A percentile compares a stretch with the other conserved stretches of the same genome.
These are phyloP conservation scores for Flaveria brownii DNA, from an alignment of 129 eudicot genomes.

Conservation along the genomic window DNA sequence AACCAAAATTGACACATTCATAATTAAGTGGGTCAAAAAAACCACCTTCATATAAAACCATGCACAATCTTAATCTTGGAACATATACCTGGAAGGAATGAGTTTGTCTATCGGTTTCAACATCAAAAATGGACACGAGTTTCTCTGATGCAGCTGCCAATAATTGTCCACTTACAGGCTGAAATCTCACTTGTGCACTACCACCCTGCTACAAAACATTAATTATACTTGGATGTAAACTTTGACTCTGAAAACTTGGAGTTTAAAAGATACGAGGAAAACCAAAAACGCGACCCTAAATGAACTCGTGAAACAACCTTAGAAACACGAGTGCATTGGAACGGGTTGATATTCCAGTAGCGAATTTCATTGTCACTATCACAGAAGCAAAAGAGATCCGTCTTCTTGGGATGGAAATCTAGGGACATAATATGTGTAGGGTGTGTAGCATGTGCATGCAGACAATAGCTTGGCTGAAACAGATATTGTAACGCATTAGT, in stretches of 20 bases:
- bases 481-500: slow-evolving; percentile 19
- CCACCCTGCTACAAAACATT: slow-evolving; percentile 72
- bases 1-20: slow-evolving; percentile 11
- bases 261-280: neutral
- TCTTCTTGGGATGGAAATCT: slow-evolving; percentile 97
- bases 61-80: neutral
- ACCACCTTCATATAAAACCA: neutral
- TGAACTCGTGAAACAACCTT: slow-evolving; percentile 54
- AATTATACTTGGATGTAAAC: slow-evolving; percentile 15
- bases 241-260: neutral
- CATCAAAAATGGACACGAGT: slow-evolving; percentile 76
- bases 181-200: slow-evolving; percentile 93
- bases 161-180: slow-evolving; percentile 76
- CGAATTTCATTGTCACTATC: slow-evolving; percentile 82
- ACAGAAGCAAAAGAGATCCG: slow-evolving; percentile 84
- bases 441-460: slow-evolving; percentile 75
- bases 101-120: slow-evolving; percentile 80
- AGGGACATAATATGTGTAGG: slow-evolving; percentile 80
- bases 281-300: slow-evolving; percentile 12
- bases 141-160: slow-evolving; percentile 95
- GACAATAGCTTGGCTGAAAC: slow-evolving; percentile 86
- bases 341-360: slow-evolving; percentile 87
- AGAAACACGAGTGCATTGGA: slow-evolving; percentile 72
- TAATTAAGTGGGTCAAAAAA: neutral
- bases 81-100: slow-evolving; percentile 75